Evolutionary conservation across 768 basidiomycete genomes (phyloP).

Genomic region (Lactarius sanguifluus): DNA sequence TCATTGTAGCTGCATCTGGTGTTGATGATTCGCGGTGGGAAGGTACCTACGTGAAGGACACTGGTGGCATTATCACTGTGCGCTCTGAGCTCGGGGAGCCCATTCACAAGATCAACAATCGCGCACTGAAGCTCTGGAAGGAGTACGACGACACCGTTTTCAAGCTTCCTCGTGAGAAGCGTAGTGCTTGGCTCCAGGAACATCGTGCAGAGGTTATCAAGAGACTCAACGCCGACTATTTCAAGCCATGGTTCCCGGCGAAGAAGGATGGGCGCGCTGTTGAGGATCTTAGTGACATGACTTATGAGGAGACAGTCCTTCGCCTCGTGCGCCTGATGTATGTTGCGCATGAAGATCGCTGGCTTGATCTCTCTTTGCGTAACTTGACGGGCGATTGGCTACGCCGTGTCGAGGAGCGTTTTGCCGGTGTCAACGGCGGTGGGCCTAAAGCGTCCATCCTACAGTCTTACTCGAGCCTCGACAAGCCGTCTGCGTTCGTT

Average conservation of each 20-base stretch:
- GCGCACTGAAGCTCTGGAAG: constrained; percentile 97
- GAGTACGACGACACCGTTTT: constrained; percentile 98
- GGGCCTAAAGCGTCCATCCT: constrained; percentile 80
- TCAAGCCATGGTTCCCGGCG: constrained; percentile 96
- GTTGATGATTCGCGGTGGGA: constrained; percentile 91
- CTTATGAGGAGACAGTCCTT: constrained; percentile 92
- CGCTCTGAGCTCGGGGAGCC: constrained; percentile 98
- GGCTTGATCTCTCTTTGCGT: constrained; percentile 89
- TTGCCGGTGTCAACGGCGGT: constrained; percentile 81
- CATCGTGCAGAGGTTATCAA: constrained; percentile 86
- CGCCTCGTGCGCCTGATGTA: constrained; percentile 95
- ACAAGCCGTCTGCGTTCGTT: constrained; percentile 78
- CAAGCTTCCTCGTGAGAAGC: constrained; percentile 94
- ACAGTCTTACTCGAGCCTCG: constrained; percentile 77
- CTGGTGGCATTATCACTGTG: constrained; percentile 95
- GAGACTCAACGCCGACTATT: constrained; percentile 92
- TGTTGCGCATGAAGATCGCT: constrained; percentile 85
- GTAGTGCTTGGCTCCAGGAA: constrained; percentile 81
- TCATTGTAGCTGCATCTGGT: constrained; percentile 93
- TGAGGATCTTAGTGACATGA: constrained; percentile 92
- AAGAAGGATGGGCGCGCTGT: constrained; percentile 89
- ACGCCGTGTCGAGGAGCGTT: constrained; percentile 92
- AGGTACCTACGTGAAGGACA: constrained; percentile 89
- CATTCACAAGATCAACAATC: constrained; percentile 98
- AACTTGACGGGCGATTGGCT: constrained; percentile 98